Conservation (phyloP, 108 stramenopile species). For the Skeletonema menzelii region DNA sequence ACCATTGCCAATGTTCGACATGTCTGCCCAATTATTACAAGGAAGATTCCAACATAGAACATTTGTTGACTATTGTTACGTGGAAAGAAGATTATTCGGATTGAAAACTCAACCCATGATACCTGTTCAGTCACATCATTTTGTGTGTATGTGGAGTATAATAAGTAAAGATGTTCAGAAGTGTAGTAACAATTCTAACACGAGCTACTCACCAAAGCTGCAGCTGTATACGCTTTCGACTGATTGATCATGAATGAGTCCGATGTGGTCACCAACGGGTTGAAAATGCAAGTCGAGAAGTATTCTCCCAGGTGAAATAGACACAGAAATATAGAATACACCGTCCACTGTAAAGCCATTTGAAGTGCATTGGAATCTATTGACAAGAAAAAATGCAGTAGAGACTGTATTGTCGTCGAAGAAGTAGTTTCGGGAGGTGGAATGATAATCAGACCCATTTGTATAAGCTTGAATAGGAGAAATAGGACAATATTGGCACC, state of each 20-base stretch:
- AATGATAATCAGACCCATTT: background rate
- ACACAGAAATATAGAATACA: conserved; percentile 67
- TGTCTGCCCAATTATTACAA: conserved; percentile 75
- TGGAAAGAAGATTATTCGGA: conserved; percentile 67
- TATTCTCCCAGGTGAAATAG: conserved; percentile 88
- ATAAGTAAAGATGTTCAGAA: background rate
- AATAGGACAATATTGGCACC: conserved; percentile 49
- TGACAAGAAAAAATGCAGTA: background rate
- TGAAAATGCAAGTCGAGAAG: conserved; percentile 77
- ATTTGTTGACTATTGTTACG: conserved; percentile 21
- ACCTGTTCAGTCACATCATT: conserved; percentile 19
- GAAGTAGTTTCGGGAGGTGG: conserved; percentile 4
- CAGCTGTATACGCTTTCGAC: conserved; percentile 87
- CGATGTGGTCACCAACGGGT: conserved; percentile 61
- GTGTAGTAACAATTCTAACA: background rate
- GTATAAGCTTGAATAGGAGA: conserved; percentile 10
- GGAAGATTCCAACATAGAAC: conserved; percentile 53
- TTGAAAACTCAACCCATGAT: conserved; percentile 84
- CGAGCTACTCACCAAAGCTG: conserved; percentile 61
- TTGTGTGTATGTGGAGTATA: background rate
- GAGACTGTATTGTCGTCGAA: conserved; percentile 5
- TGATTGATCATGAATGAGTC: conserved; percentile 95
- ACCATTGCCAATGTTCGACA: conserved; percentile 90
- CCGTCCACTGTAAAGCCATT: conserved; percentile 67
- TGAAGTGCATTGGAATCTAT: conserved; percentile 10